Conservation (phyloP, 805 yeast genomes). For the Lipomyces mesembrius region DNA sequence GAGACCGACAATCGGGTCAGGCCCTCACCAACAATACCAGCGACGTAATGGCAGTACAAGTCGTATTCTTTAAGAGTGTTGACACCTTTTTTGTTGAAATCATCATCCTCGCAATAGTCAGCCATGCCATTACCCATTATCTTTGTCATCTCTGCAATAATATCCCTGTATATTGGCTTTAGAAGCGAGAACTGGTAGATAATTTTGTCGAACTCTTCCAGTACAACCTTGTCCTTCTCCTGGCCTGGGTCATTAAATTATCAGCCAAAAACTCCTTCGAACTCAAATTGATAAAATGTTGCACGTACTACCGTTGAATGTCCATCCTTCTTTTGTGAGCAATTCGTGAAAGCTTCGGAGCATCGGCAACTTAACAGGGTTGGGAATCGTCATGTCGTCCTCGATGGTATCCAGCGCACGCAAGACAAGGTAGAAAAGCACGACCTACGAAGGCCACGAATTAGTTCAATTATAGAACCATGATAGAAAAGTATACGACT, state of each 20-base stretch:
- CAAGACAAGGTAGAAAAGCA: conserved; percentile 81
- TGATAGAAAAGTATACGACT: too few species aligned
- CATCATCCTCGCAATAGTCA: conserved; percentile 71
- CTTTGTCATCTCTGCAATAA: conserved; percentile 73
- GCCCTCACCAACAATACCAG: conserved; percentile 98
- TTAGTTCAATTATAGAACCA: not conserved
- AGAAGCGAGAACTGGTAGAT: conserved; percentile 73
- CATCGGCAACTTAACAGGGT: conserved; percentile 71
- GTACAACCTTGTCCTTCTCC: conserved; percentile 80
- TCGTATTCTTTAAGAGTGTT: conserved; percentile 80
- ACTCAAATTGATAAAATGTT: not conserved
- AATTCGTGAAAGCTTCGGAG: conserved; percentile 70
- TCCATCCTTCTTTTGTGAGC: conserved; percentile 72
- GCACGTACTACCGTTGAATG: conserved; percentile 62
- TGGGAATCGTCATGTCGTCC: conserved; percentile 89
- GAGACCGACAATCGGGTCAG: conserved; percentile 78
- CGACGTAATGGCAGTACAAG: conserved; percentile 93
- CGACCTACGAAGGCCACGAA: conserved; percentile 40
- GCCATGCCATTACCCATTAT: conserved; percentile 99
- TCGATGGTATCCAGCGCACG: conserved; percentile 95
- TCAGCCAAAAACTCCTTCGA: not conserved
- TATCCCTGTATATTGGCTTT: conserved; percentile 74
- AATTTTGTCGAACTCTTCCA: conserved; percentile 75
- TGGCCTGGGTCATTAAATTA: conserved; percentile 54
- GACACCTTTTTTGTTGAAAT: conserved; percentile 80